Percentiles rank a stretch among this genome's conserved stretches.
Conservation (phyloP, 2,329 filamentous ascomycete genomes). For the Talaromyces sp. region DNA sequence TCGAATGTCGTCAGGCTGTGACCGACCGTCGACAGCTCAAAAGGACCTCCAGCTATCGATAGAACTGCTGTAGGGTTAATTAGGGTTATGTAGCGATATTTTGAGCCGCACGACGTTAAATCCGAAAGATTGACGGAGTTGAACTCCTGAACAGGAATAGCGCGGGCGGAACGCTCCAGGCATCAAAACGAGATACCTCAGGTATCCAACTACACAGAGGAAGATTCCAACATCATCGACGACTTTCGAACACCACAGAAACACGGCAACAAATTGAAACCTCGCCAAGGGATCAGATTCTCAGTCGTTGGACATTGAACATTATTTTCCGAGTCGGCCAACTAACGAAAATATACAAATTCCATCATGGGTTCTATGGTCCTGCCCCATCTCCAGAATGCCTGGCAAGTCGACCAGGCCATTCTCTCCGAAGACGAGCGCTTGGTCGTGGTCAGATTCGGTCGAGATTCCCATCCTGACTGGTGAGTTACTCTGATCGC, state of each 20-base stretch:
- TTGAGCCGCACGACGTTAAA: neutral
- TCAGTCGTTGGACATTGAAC: neutral
- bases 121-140: neutral
- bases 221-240: slow-evolving; percentile 6
- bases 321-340: neutral
- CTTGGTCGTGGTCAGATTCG: slow-evolving; percentile 82
- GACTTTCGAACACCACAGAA: too few relatives aligned
- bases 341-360: neutral
- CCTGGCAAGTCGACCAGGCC: slow-evolving; percentile 98
- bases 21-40: too few relatives aligned
- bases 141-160: slow-evolving; percentile 10
- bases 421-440: slow-evolving; percentile 85
- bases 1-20: too few relatives aligned
- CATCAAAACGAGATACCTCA: slow-evolving; percentile 2
- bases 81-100: neutral
- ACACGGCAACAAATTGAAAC: too few relatives aligned
- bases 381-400: slow-evolving; percentile 82
- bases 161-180: neutral
- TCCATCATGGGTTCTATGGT: slow-evolving; percentile 73
- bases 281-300: neutral
- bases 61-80: neutral
- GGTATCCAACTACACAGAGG: neutral
- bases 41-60: too few relatives aligned
- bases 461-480: slow-evolving; percentile 78
- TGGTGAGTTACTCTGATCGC: slow-evolving; percentile 33